phyloP scores from a whole-genome alignment of 2,329 filamentous ascomycete genomes.

The Coniochaeta ligniaria region DNA sequence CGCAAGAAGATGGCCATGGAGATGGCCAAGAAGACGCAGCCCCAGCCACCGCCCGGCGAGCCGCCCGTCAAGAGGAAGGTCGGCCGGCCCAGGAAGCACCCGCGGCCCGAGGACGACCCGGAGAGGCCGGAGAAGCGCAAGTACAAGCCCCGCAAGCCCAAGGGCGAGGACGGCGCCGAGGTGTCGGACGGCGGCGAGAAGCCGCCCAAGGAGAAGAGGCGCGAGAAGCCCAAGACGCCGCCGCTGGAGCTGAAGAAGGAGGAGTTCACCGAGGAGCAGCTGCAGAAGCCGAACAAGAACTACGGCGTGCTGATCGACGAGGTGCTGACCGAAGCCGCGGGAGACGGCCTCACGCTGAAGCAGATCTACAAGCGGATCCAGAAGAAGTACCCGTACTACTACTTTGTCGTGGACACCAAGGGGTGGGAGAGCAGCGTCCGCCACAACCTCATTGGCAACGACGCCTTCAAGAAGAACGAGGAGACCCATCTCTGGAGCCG shows the following conservation, averaged over 20 bases:
- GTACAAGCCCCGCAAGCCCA: conserved; percentile 51
- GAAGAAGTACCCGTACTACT: conserved; percentile 51
- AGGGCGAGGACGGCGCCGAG: conserved; percentile 40
- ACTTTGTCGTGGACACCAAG: conserved; percentile 53
- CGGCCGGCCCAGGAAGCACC: conserved; percentile 57
- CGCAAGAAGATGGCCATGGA: conserved; percentile 53
- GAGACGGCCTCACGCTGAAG: conserved; percentile 49
- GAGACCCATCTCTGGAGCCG: conserved; percentile 50
- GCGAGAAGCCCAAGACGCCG: conserved; percentile 58
- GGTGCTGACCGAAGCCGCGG: conserved; percentile 45
- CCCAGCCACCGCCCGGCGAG: conserved; percentile 37
- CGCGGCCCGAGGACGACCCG: conserved; percentile 46
- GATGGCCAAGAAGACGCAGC: conserved; percentile 42
- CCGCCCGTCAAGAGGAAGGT: conserved; percentile 56
- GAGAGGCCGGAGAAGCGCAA: conserved; percentile 56
- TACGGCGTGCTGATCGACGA: conserved; percentile 56
- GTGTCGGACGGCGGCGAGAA: conserved; percentile 44
- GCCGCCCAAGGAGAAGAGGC: conserved; percentile 49
- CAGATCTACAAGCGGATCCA: conserved; percentile 58
- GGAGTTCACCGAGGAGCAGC: conserved; percentile 50
- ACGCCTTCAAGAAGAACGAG: conserved; percentile 53
- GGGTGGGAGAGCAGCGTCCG: conserved; percentile 62
- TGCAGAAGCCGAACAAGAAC: conserved; percentile 56
- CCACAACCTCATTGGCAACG: conserved; percentile 55
- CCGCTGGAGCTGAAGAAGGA: conserved; percentile 47